phyloP scores from a whole-genome alignment of 371 early-diverging fungal species.

The Mucor racemosus region DNA sequence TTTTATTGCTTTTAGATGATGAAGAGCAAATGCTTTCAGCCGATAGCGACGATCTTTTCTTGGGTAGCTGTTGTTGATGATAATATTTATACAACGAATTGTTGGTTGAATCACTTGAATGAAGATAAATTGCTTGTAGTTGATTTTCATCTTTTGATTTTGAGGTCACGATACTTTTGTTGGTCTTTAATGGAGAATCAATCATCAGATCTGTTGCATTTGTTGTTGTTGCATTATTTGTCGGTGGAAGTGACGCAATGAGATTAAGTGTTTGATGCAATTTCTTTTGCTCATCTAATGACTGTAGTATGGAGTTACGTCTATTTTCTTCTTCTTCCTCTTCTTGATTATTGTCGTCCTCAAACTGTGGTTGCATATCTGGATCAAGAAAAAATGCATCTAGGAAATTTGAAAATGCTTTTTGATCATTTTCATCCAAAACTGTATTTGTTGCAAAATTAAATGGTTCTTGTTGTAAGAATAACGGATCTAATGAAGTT shows the following conservation, averaged over 20 bases:
- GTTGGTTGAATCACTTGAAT: conserved; percentile 28
- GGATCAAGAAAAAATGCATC: conserved; percentile 51
- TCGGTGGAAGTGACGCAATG: conserved; percentile 14
- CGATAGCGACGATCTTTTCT: background rate
- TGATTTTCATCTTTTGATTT: conserved; percentile 6
- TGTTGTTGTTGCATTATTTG: background rate
- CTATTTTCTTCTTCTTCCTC: conserved; percentile 42
- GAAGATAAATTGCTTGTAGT: conserved; percentile 24
- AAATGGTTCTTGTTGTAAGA: conserved; percentile 18
- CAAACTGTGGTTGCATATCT: conserved; percentile 19
- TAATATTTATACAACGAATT: conserved; percentile 16
- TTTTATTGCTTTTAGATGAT: background rate
- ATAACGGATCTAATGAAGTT: conserved; percentile 11
- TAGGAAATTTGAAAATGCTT: conserved; percentile 47
- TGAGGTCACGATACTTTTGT: conserved; percentile 12
- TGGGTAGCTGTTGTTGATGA: background rate
- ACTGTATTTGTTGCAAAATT: conserved; percentile 20
- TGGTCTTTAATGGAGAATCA: background rate
- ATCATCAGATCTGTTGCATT: conserved; percentile 1
- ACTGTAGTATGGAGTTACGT: conserved; percentile 36
- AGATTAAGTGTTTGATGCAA: conserved; percentile 29
- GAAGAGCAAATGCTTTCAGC: background rate
- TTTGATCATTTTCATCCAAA: conserved; percentile 52
- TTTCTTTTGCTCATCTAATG: conserved; percentile 39
- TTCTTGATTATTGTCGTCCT: background rate